Base-by-base conservation (phyloP, 352 stramenopile species). In the Phytophthora litchii region DNA sequence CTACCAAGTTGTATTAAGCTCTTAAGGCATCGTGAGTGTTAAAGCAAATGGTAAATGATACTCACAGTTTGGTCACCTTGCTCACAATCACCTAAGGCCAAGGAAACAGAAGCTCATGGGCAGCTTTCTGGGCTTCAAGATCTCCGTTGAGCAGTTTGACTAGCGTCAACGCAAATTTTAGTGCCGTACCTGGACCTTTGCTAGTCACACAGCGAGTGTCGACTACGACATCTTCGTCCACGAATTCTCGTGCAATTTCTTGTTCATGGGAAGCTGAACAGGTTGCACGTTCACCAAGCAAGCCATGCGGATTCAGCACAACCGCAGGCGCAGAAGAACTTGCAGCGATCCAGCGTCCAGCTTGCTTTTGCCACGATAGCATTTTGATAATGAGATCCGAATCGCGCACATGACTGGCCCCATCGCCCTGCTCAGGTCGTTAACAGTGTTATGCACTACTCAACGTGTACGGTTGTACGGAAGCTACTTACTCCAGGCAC, bases 331-430 rank as follows among this genome's bases (percentile, higher is more conserved):
- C 70, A 3, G 57, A 76, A 1, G 74, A 85, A 29, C 68, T 83
- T 7, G 70, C 83, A 19, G 80, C 80, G 41, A 77, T 69, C 74
- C 74, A 91, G 8, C 74, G 62, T 6, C 74, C 63, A 52, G 73
- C 63, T 40, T 74, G 64, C 41, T 74, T 74, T 47, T 92, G 83
- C 53, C 70, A 67, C 40, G 77, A 53, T 38, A 92, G 54, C 79
- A 89, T 86, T 57, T 87, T 86, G 17, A 58, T 68, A 43, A 89
- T 72, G 14, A 89, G 27, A 14, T 85, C 77, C 19, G 75, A 88
- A 36, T 92, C 78, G 14, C 73, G 68, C 5, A 89, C 49, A 20
- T 71, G 70, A 14, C 47, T 59, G 1, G 65, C 77, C 2, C 77
- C 73, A 31, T 79, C 51, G 16, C 83, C 83, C 80, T 88, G 32